phyloP scores from a whole-genome alignment of 805 yeast species.

The Candida ficus region DNA sequence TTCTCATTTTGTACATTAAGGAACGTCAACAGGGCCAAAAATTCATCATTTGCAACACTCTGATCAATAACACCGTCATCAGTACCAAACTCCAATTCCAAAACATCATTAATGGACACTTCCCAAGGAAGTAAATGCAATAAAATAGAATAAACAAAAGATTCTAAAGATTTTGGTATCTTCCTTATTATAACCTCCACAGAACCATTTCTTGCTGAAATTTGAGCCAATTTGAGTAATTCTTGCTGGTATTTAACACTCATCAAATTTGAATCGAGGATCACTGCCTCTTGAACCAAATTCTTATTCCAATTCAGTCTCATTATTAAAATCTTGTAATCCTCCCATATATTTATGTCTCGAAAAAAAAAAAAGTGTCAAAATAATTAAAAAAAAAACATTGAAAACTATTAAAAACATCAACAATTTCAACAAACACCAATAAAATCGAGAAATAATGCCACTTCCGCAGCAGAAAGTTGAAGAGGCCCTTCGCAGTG shows the following conservation, averaged over 20 bases:
- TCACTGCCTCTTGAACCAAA: background rate
- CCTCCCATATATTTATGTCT: background rate
- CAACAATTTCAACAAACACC: background rate
- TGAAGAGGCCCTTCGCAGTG: slow-evolving; percentile 4
- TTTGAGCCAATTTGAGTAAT: slow-evolving; percentile 1
- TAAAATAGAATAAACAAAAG: slow-evolving; percentile 3
- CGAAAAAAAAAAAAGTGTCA: background rate
- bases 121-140: slow-evolving; percentile 2
- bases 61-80: background rate
- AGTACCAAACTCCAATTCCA: too few relatives aligned
- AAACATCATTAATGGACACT: background rate
- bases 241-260: background rate
- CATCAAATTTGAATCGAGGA: background rate
- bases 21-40: background rate
- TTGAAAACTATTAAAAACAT: background rate
- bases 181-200: background rate
- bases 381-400: background rate
- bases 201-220: background rate
- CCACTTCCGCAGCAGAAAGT: slow-evolving; percentile 6
- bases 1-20: slow-evolving; percentile 3
- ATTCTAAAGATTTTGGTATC: background rate
- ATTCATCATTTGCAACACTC: background rate
- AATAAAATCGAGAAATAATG: too few relatives aligned
- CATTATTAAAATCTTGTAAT: background rate
- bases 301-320: background rate